Evolutionary conservation across 2,329 filamentous ascomycete species (phyloP), one percentile per base, ranked within the genome.

Genomic region (Hypoxylon rubiginosum): DNA sequence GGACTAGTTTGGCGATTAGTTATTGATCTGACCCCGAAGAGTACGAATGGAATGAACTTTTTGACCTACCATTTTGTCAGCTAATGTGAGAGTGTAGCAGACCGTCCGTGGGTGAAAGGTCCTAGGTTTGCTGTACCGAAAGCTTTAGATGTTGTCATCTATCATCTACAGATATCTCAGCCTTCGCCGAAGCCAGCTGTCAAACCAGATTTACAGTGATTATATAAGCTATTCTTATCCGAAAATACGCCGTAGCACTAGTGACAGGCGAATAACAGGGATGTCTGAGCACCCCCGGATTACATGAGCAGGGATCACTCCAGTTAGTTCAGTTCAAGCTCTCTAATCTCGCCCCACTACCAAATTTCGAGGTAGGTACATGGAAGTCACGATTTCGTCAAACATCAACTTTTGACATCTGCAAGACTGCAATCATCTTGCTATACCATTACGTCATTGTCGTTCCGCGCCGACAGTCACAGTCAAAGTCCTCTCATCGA

Each of bases 1-100:
- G 64, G 96, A 92, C 96, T 97, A 36, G n/a, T 51, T 60, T 76
- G 45, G 36, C 41, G 19, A 15, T 48, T 51, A 62, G 58, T 46
- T 50, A 53, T 65, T 45, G 58, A 55, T 28, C 17, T 17, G 36
- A n/a, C 28, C 15, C 13, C 30, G 3, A 10, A 43, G 7, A 24
- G 13, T 1, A 10, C 24, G 10, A 24, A 34, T 46, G 62, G 64
- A 30, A 64, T 73, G 6, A 30, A 30, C 17, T 21, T 11, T 46
- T 15, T n/a, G 13, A 58, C 62, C 46, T 64, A 69, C 71, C 71
- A 72, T 72, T 6, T 62, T 71, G 52, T n/a, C 43, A 41, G 51
- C 6, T 32, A 56, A 13, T 76, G 50, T 48, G 53, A 3, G 5
- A 30, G 19, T 28, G 6, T 30, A 13, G 26, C 13, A 50, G 21